A percentile compares a stretch with the other conserved stretches of the same genome.
Conservation (phyloP, 306 rosid genomes). For the Vigna nakashimae region DNA sequence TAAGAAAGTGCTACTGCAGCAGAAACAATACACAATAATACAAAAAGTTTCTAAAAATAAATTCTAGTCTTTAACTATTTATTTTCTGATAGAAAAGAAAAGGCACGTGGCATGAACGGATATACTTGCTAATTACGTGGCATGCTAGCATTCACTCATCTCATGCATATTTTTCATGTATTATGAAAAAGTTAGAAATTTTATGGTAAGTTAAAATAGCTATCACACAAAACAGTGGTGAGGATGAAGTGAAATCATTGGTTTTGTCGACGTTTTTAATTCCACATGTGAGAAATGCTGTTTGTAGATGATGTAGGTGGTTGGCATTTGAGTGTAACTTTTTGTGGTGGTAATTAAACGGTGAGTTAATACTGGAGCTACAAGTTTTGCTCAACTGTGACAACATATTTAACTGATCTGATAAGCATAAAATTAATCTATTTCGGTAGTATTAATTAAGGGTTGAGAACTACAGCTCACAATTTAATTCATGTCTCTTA, state of each 20-base stretch:
- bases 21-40: not conserved
- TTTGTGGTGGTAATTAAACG: conserved; percentile 4
- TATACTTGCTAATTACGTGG: no score
- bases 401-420: not conserved
- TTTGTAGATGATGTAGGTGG: conserved; percentile 26
- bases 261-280: not conserved
- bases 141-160: no score
- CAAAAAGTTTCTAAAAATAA: no score
- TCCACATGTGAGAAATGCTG: conserved; percentile 30
- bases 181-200: no score
- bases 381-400: conserved; percentile 7
- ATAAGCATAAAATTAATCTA: no score
- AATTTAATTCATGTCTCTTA: no score
- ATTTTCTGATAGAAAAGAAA: not conserved
- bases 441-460: no score
- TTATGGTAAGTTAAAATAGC: no score
- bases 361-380: conserved; percentile 1
- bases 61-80: no score
- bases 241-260: not conserved
- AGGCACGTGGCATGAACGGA: not conserved
- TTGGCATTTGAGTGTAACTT: not conserved
- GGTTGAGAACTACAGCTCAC: no score
- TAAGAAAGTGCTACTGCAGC: not conserved
- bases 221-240: no score
- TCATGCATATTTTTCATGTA: no score